A percentile compares a stretch with the other conserved stretches of the same genome.
phyloP scores from a whole-genome alignment of 1,284 basidiomycete genomes.

The Gomphus bonarii region DNA sequence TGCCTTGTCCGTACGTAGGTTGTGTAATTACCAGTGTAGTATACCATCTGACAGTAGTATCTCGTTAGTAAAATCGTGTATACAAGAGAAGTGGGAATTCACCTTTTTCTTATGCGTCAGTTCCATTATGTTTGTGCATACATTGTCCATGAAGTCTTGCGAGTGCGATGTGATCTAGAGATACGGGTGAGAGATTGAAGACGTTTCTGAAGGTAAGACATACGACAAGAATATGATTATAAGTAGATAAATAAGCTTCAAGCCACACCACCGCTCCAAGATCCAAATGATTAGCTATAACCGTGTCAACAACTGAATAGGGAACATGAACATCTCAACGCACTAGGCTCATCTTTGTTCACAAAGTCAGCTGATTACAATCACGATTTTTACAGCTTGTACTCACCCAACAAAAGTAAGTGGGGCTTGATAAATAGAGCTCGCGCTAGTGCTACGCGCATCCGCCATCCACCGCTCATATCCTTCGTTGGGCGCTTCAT shows the following conservation, averaged over 20 bases:
- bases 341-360: slow-evolving; percentile 20
- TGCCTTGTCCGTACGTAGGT: slow-evolving; percentile 92
- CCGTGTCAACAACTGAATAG: not conserved
- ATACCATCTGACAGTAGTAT: slow-evolving; percentile 38
- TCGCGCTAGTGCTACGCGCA: slow-evolving; percentile 95
- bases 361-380: not conserved
- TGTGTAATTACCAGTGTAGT: slow-evolving; percentile 96
- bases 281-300: slow-evolving; percentile 73
- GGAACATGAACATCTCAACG: not conserved
- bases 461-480: slow-evolving; percentile 98
- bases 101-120: slow-evolving; percentile 78
- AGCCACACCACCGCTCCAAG: slow-evolving; percentile 98
- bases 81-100: slow-evolving; percentile 13
- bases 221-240: slow-evolving; percentile 91
- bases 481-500: slow-evolving; percentile 97
- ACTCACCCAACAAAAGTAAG: slow-evolving; percentile 82
- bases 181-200: not conserved
- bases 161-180: slow-evolving; percentile 80
- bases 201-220: slow-evolving; percentile 14
- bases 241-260: slow-evolving; percentile 94
- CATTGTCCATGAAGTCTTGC: slow-evolving; percentile 96
- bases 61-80: slow-evolving; percentile 10
- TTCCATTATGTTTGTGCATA: slow-evolving; percentile 98
- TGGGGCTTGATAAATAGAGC: slow-evolving; percentile 97
- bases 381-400: not conserved